Conservation (phyloP, 352 stramenopile species). For the Phytophthora cajani region DNA sequence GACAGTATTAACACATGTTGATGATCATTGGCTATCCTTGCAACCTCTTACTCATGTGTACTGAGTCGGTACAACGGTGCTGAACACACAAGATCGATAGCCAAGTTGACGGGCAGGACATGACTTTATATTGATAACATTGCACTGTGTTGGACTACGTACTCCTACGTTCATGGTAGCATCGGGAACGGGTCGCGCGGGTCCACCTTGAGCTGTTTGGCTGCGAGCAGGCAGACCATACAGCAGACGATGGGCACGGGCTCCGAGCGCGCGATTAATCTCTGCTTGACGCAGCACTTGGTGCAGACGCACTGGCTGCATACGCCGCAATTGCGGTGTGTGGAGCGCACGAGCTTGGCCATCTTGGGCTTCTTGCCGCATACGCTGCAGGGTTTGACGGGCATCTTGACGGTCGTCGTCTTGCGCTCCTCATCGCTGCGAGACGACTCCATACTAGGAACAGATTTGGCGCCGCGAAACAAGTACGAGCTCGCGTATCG, state of each 20-base stretch:
- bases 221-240: conserved; percentile 54
- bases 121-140: conserved; percentile 30
- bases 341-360: conserved; percentile 34
- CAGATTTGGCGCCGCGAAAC: conserved; percentile 30
- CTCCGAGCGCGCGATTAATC: conserved; percentile 46
- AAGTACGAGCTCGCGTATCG: conserved; percentile 28
- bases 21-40: too few relatives aligned
- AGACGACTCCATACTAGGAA: conserved; percentile 8
- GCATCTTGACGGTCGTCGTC: conserved; percentile 18
- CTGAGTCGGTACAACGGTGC: too few relatives aligned
- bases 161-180: conserved; percentile 24
- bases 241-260: conserved; percentile 55
- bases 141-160: neutral
- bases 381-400: conserved; percentile 31
- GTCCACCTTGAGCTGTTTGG: conserved; percentile 50
- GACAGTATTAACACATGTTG: too few relatives aligned
- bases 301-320: conserved; percentile 49
- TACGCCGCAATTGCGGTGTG: conserved; percentile 50
- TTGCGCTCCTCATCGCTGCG: conserved; percentile 3
- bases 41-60: too few relatives aligned
- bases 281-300: conserved; percentile 63
- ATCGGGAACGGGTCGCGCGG: conserved; percentile 64
- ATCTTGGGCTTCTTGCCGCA: conserved; percentile 42
- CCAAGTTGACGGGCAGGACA: neutral
- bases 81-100: too few relatives aligned